Conservation (phyloP, 139 green algal species). For the Tetratostichococcus sp. region DNA sequence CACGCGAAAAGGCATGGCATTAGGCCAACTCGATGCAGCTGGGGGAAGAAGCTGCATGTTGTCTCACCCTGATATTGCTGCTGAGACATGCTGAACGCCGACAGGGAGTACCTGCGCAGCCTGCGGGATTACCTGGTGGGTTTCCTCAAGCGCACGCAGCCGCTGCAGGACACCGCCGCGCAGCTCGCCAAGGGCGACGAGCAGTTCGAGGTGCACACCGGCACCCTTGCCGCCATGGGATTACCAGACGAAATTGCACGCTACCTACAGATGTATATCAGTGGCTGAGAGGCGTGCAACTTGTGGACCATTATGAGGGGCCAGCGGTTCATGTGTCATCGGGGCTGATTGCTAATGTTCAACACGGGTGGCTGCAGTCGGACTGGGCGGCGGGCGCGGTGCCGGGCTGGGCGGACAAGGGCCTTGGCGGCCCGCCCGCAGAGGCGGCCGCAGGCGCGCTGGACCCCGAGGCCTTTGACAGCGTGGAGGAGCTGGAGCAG, state of each 20-base stretch:
- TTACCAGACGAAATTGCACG: no score
- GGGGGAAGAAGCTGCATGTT: no score
- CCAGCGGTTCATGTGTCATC: no score
- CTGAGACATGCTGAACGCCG: neutral
- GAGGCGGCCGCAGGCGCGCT: constrained; percentile 19
- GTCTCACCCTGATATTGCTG: no score
- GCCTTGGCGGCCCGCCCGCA: constrained; percentile 11
- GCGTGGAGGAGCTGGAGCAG: constrained; percentile 74
- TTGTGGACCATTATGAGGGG: no score
- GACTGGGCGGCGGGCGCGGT: constrained; percentile 68
- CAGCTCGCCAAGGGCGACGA: constrained; percentile 42
- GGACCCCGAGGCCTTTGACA: constrained; percentile 81
- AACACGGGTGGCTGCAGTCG: no score
- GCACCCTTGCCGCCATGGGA: no score
- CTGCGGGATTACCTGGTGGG: constrained; percentile 78
- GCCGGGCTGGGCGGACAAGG: constrained; percentile 67
- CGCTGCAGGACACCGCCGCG: constrained; percentile 45
- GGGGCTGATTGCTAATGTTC: no score
- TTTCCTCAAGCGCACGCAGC: constrained; percentile 89
- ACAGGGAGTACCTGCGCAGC: constrained; percentile 58
- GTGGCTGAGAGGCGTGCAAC: no score
- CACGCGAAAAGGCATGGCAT: no score
- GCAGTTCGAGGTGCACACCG: constrained; percentile 70
- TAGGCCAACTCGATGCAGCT: no score
- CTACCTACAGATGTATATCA: no score